These are phyloP conservation scores for Rhynchosporium secalis DNA, from an alignment of 2,329 filamentous ascomycete species.

Conservation along the genomic window DNA sequence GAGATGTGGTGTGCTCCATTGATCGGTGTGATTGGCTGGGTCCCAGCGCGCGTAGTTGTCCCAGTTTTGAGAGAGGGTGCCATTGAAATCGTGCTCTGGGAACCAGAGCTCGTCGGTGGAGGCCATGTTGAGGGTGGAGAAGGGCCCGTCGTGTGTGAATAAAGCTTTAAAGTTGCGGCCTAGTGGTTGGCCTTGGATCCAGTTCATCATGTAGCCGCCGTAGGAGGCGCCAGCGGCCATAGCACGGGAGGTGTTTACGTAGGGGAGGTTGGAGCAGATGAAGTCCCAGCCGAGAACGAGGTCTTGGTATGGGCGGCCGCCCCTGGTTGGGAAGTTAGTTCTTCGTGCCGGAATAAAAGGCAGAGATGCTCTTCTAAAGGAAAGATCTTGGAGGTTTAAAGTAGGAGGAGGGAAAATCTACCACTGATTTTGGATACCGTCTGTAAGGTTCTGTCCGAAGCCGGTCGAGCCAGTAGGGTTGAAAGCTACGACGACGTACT, in stretches of 20 bases:
- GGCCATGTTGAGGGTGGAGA: constrained; percentile 47
- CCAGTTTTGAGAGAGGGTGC: constrained; percentile 59
- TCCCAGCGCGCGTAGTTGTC: constrained; percentile 68
- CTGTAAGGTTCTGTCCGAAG: constrained; percentile 72
- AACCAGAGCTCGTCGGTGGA: constrained; percentile 67
- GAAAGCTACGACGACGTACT: constrained; percentile 72
- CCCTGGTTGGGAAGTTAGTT: constrained; percentile 37
- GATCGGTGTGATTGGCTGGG: constrained; percentile 57
- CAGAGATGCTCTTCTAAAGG: too few relatives aligned
- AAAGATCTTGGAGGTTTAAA: too few relatives aligned
- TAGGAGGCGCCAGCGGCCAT: constrained; percentile 74
- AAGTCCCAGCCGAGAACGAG: constrained; percentile 75
- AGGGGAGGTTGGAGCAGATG: constrained; percentile 61
- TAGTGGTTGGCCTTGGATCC: constrained; percentile 83
- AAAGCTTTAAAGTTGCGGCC: constrained; percentile 82
- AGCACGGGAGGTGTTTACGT: constrained; percentile 65
- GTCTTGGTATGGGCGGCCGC: constrained; percentile 69
- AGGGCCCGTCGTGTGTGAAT: constrained; percentile 29
- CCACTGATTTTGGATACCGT: constrained; percentile 47
- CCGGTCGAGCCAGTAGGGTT: constrained; percentile 82
- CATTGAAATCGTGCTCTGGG: constrained; percentile 64
- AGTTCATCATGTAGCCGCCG: constrained; percentile 77
- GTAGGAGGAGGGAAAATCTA: too few relatives aligned
- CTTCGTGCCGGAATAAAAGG: too few relatives aligned
- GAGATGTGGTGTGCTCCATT: constrained; percentile 85